Percentiles rank a stretch among this genome's conserved stretches.
These are phyloP conservation scores for Cenchrus purpureus DNA, from an alignment of 176 grass and related monocot genomes.

Conservation along the genomic window DNA sequence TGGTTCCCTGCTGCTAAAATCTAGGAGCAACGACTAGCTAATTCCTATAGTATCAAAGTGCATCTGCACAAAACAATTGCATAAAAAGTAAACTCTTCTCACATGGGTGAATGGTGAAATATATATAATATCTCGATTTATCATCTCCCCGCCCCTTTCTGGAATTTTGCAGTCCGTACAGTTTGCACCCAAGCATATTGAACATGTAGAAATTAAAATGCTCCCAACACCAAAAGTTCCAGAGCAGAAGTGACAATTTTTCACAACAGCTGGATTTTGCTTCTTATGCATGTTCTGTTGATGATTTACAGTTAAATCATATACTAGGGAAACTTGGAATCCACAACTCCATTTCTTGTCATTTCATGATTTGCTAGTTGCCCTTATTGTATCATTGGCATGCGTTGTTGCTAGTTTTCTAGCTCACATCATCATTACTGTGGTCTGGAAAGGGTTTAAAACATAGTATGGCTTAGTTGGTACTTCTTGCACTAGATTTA, in stretches of 20 bases:
- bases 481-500: no score
- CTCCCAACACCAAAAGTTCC: neutral
- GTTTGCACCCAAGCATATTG: neutral
- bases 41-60: conserved; percentile 11
- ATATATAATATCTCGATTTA: neutral
- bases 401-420: neutral
- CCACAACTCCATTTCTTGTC: conserved; percentile 3
- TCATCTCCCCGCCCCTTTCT: neutral
- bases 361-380: neutral
- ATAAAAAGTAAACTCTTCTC: neutral
- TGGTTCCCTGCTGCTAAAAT: neutral
- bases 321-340: neutral
- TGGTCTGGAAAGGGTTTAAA: neutral
- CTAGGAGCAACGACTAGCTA: neutral
- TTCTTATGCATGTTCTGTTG: neutral
- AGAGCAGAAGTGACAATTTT: neutral
- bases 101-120: neutral
- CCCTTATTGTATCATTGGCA: neutral
- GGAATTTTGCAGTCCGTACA: neutral
- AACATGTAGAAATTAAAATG: neutral
- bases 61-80: conserved; percentile 11
- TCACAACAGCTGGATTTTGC: neutral
- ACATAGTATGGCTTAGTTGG: no score
- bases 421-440: neutral
- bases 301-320: neutral